These are phyloP conservation scores for Pleurotus ostreatus DNA, from an alignment of 768 basidiomycete genomes.

Conservation along the genomic window DNA sequence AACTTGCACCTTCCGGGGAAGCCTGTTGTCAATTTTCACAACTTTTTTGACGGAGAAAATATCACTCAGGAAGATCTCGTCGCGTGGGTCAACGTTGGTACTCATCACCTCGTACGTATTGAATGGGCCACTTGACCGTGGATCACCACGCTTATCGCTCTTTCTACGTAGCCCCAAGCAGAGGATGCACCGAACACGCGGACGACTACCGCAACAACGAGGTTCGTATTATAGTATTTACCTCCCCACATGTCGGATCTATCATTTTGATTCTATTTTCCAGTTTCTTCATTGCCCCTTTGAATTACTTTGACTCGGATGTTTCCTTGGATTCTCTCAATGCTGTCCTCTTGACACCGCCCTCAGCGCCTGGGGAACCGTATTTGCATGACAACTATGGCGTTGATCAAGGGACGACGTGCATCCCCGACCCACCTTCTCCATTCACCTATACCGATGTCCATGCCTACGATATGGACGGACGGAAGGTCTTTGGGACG, in stretches of 20 bases:
- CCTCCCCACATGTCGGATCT: neutral
- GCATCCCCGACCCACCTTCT: conserved; percentile 18
- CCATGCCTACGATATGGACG: neutral
- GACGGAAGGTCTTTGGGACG: neutral
- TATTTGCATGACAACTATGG: conserved; percentile 50
- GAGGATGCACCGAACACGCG: conserved; percentile 64
- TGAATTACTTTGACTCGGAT: conserved; percentile 66
- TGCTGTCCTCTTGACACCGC: conserved; percentile 42
- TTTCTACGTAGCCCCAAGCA: conserved; percentile 42
- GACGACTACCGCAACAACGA: conserved; percentile 51
- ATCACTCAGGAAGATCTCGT: conserved; percentile 64
- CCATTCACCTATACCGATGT: conserved; percentile 15
- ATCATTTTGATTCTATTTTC: neutral
- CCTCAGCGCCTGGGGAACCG: conserved; percentile 29
- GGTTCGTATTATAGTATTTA: conserved; percentile 24
- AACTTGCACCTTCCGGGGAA: conserved; percentile 57
- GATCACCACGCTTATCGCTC: too few species aligned
- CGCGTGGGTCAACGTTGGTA: conserved; percentile 64
- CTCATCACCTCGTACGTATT: conserved; percentile 51
- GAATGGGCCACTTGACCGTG: too few species aligned
- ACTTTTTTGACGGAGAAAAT: conserved; percentile 62
- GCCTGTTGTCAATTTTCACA: conserved; percentile 55
- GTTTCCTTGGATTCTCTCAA: conserved; percentile 55
- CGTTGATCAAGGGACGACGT: conserved; percentile 32
- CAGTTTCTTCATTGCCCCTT: conserved; percentile 55